A percentile compares a stretch with the other conserved stretches of the same genome.
Evolutionary conservation across 2,329 filamentous ascomycete genomes (phyloP).

Genomic region (Colletotrichum eleusines): DNA sequence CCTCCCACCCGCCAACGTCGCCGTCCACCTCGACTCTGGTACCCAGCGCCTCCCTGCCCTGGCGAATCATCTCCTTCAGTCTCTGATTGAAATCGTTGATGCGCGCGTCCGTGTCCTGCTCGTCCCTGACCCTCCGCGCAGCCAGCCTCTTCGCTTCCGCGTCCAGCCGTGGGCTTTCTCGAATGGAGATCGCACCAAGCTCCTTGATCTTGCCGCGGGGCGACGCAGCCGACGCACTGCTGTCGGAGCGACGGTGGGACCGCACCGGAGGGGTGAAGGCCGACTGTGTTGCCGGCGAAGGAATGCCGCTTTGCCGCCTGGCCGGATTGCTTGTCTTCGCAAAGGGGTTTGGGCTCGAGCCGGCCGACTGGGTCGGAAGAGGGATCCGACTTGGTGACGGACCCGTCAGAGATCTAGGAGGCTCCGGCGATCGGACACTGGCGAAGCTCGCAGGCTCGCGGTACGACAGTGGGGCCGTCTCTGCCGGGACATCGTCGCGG

Average conservation of each 20-base stretch:
- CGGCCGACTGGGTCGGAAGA: constrained; percentile 46
- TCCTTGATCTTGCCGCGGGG: constrained; percentile 46
- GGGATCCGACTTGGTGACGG: constrained; percentile 60
- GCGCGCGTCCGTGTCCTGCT: constrained; percentile 82
- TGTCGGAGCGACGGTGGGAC: constrained; percentile 60
- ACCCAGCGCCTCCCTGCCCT: constrained; percentile 88
- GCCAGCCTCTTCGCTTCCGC: constrained; percentile 80
- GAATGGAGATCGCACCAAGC: constrained; percentile 45
- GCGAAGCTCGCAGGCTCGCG: constrained; percentile 58
- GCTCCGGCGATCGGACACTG: constrained; percentile 57
- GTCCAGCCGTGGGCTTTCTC: constrained; percentile 64
- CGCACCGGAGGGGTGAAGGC: constrained; percentile 41
- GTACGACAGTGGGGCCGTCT: constrained; percentile 51
- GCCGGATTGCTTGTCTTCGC: constrained; percentile 43
- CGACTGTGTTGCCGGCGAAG: constrained; percentile 40
- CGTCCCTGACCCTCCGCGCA: constrained; percentile 77
- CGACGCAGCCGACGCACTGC: constrained; percentile 58
- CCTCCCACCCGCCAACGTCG: constrained; percentile 56
- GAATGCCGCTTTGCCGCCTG: constrained; percentile 44
- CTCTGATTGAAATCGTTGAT: constrained; percentile 84
- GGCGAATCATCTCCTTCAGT: constrained; percentile 86
- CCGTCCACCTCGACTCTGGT: constrained; percentile 75
- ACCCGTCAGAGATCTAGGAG: constrained; percentile 49
- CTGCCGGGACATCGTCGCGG: constrained; percentile 47
- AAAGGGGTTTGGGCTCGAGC: constrained; percentile 43